These are phyloP conservation scores for Chlamydomonas sp. DNA, from an alignment of 139 green algal genomes.

Conservation along the genomic window DNA sequence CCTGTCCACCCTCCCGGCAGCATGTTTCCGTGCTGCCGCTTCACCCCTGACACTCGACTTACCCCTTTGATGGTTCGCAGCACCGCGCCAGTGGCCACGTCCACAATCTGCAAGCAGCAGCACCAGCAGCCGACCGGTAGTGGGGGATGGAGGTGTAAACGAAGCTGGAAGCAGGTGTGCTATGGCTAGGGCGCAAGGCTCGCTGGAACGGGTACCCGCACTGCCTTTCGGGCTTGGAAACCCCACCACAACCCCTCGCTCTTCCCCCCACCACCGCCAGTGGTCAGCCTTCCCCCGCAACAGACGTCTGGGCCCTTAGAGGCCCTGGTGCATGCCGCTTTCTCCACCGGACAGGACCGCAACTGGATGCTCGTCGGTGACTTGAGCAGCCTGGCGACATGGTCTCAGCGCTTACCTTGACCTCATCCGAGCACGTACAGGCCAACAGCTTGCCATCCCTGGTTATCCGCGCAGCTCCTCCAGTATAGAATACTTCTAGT, in stretches of 20 bases:
- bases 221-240: too few relatives aligned
- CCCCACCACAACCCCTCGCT: too few relatives aligned
- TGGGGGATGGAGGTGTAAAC: too few relatives aligned
- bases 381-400: neutral
- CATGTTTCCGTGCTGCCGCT: too few relatives aligned
- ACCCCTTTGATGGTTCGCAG: constrained; percentile 74
- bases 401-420: constrained; percentile 77
- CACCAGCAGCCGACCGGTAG: too few relatives aligned
- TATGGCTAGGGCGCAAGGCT: too few relatives aligned
- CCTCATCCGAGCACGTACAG: constrained; percentile 88
- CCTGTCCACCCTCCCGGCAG: too few relatives aligned
- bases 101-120: constrained; percentile 69
- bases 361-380: neutral
- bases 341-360: neutral
- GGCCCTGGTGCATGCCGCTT: neutral
- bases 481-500: constrained; percentile 93
- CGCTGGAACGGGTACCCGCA: too few relatives aligned
- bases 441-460: constrained; percentile 70
- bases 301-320: neutral
- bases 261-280: too few relatives aligned
- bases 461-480: constrained; percentile 72
- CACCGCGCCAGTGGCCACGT: constrained; percentile 69
- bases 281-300: neutral
- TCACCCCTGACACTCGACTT: constrained; percentile 6
- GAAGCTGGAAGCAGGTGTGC: too few relatives aligned